Evolutionary conservation across 305 asterid genomes (phyloP).

Genomic region (Salvia sclarea): DNA sequence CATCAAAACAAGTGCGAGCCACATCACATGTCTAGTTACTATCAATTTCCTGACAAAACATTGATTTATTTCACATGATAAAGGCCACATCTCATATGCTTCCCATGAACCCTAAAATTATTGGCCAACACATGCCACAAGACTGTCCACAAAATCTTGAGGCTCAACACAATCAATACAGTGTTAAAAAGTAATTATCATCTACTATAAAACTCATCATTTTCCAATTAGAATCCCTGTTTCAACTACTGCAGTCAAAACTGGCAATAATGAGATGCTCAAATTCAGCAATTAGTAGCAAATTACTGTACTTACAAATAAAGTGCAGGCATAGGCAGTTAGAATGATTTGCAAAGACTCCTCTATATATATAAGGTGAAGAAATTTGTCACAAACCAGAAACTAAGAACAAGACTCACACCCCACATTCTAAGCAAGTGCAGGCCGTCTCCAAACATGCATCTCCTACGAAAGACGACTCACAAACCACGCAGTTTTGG

Average conservation of each 20-base stretch:
- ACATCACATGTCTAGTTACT: neutral
- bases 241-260: constrained; percentile 1
- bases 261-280: constrained; percentile 1
- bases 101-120: neutral
- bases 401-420: constrained; percentile 13
- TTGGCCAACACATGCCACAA: neutral
- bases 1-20: neutral
- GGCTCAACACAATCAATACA: too few relatives aligned
- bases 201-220: too few relatives aligned
- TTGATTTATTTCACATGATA: neutral
- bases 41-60: neutral
- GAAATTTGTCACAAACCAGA: constrained; percentile 29
- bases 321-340: constrained; percentile 23
- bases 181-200: too few relatives aligned
- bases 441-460: constrained; percentile 30
- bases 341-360: neutral
- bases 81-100: neutral
- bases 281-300: neutral
- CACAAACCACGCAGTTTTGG: constrained; percentile 18
- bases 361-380: constrained; percentile 14
- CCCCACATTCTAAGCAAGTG: constrained; percentile 33
- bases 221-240: neutral
- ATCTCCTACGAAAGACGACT: constrained; percentile 23
- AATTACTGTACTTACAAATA: constrained; percentile 1
- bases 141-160: too few relatives aligned